These are phyloP conservation scores for Magnusiomyces ingens DNA, from an alignment of 1,139 yeast genomes.

Conservation along the genomic window DNA sequence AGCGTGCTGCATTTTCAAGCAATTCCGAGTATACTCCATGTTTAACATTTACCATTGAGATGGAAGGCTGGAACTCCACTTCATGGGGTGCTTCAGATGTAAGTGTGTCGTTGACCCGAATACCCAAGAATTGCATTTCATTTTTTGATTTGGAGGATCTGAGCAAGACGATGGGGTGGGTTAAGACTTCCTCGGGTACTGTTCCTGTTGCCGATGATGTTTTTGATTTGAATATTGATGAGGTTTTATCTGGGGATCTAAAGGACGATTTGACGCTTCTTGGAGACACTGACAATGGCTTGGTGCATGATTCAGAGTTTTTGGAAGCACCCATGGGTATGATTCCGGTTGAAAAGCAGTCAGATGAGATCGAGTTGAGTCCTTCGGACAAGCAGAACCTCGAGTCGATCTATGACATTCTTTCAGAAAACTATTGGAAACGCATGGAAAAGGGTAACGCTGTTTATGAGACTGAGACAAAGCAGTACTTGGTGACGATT, in stretches of 20 bases:
- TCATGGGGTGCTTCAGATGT: constrained; percentile 13
- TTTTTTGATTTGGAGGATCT: background rate
- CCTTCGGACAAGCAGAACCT: constrained; percentile 8
- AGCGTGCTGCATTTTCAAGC: constrained; percentile 7
- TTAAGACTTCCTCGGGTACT: background rate
- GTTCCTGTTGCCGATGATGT: background rate
- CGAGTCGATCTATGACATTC: constrained; percentile 4
- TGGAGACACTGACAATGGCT: background rate
- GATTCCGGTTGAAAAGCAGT: background rate
- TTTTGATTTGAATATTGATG: background rate
- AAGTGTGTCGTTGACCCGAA: constrained; percentile 11
- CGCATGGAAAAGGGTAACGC: constrained; percentile 13
- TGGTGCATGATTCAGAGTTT: too few species aligned
- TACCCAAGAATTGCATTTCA: background rate
- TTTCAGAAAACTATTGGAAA: constrained; percentile 13
- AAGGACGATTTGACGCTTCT: background rate
- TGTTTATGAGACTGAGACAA: constrained; percentile 5
- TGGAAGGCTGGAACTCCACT: constrained; percentile 16
- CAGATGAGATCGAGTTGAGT: background rate
- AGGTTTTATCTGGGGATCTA: background rate
- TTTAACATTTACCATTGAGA: constrained; percentile 17
- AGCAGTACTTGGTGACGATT: constrained; percentile 1
- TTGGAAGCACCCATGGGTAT: too few species aligned
- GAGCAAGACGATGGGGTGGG: background rate
- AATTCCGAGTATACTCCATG: constrained; percentile 12